These are phyloP conservation scores for Gymnopilus dilepis DNA, from an alignment of 768 basidiomycete species.

Conservation along the genomic window DNA sequence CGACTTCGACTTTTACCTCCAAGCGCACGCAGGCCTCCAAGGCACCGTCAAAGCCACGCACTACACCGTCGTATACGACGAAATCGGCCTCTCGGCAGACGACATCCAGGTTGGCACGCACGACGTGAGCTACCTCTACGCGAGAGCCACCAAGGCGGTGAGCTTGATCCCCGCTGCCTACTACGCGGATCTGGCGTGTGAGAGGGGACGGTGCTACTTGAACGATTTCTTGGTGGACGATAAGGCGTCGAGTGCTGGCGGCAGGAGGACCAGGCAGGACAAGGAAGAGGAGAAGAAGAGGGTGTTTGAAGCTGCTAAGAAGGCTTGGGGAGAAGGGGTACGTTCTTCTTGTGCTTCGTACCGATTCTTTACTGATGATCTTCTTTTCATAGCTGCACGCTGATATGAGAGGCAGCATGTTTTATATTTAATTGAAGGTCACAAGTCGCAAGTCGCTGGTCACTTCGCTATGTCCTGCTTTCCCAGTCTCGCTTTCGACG, in stretches of 20 bases:
- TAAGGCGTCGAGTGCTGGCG: conserved; percentile 43
- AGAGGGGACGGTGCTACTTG: conserved; percentile 77
- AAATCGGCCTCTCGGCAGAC: conserved; percentile 70
- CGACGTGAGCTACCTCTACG: conserved; percentile 74
- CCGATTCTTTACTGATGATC: conserved; percentile 4
- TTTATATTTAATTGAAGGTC: conserved; percentile 67
- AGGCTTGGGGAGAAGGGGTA: conserved; percentile 60
- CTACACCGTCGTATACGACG: conserved; percentile 82
- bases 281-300: conserved; percentile 42
- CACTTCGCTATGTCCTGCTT: no score
- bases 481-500: no score
- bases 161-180: conserved; percentile 82
- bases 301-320: conserved; percentile 50
- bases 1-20: conserved; percentile 70
- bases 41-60: conserved; percentile 77
- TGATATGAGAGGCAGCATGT: conserved; percentile 70
- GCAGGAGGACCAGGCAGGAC: conserved; percentile 35
- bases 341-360: conserved; percentile 25
- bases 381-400: conserved; percentile 47
- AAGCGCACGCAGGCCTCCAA: conserved; percentile 78
- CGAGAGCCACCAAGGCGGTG: conserved; percentile 83
- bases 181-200: conserved; percentile 84
- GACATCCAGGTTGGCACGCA: conserved; percentile 77
- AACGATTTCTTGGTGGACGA: conserved; percentile 72
- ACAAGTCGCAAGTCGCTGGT: no score